phyloP scores from a whole-genome alignment of 2,329 filamentous ascomycete genomes.

The Bipolaris zeicola region DNA sequence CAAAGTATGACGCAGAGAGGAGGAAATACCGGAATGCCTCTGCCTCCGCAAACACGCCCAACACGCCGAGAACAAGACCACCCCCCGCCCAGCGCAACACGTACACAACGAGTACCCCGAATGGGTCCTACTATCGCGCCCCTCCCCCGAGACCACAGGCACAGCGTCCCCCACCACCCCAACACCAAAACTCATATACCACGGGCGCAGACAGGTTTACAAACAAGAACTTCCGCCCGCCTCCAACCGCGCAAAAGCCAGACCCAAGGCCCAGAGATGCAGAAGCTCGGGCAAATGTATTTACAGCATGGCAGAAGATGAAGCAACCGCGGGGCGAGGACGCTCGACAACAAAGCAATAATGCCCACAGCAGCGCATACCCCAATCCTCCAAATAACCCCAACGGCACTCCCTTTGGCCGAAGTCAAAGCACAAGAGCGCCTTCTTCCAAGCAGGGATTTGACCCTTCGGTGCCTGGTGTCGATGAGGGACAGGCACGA shows the following conservation, averaged over 20 bases:
- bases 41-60: slow-evolving; percentile 48
- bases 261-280: slow-evolving; percentile 44
- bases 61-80: slow-evolving; percentile 47
- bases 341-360: slow-evolving; percentile 29
- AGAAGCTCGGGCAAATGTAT: slow-evolving; percentile 51
- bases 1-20: slow-evolving; percentile 67
- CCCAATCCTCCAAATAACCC: slow-evolving; percentile 34
- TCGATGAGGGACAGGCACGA: slow-evolving; percentile 64
- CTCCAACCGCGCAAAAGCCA: slow-evolving; percentile 42
- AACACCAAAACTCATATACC: slow-evolving; percentile 38
- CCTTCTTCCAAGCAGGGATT: slow-evolving; percentile 63
- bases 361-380: slow-evolving; percentile 11
- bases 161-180: slow-evolving; percentile 34
- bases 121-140: slow-evolving; percentile 40
- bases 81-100: slow-evolving; percentile 54
- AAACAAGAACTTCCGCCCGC: slow-evolving; percentile 48
- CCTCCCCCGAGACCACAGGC: slow-evolving; percentile 37
- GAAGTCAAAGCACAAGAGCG: slow-evolving; percentile 49
- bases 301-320: slow-evolving; percentile 58
- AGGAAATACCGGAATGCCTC: slow-evolving; percentile 49
- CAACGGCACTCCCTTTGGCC: slow-evolving; percentile 46
- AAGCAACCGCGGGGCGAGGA: slow-evolving; percentile 45
- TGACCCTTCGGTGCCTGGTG: slow-evolving; percentile 63
- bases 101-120: slow-evolving; percentile 47
- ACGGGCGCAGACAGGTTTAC: slow-evolving; percentile 54